Evolutionary conservation across 2,329 filamentous ascomycete genomes (phyloP).

Genomic region (Beauveria bassiana): DNA sequence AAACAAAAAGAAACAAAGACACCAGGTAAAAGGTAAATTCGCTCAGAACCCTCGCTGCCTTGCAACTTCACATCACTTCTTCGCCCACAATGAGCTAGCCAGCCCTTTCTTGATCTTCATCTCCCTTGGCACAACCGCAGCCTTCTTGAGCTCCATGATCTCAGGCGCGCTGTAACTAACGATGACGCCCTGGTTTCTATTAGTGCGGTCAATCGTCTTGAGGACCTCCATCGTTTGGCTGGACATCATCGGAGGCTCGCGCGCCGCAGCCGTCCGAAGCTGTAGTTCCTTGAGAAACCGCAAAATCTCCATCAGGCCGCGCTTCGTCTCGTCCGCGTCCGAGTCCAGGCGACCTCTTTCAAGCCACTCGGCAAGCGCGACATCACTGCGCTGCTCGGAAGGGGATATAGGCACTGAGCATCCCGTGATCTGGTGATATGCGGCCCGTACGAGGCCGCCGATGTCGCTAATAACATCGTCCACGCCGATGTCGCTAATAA

Average conservation of each 20-base stretch:
- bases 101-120: background rate
- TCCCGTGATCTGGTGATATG: background rate
- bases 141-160: background rate
- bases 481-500: background rate
- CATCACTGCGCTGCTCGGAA: conserved; percentile 13
- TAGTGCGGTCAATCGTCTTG: background rate
- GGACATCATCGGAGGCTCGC: background rate
- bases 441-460: background rate
- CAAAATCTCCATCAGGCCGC: conserved; percentile 17
- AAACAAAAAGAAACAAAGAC: background rate
- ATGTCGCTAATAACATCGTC: background rate
- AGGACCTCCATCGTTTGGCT: background rate
- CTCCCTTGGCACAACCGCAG: background rate
- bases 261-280: conserved; percentile 13
- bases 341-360: conserved; percentile 18
- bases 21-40: too few relatives aligned
- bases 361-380: conserved; percentile 20
- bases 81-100: background rate
- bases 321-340: conserved; percentile 17
- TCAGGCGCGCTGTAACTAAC: conserved; percentile 3
- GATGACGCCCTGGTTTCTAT: background rate
- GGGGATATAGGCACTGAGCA: background rate
- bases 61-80: background rate
- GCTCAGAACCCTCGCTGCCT: background rate
- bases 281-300: conserved; percentile 18